Conservation (phyloP, 1,284 basidiomycete genomes). For the Abortiporus biennis region DNA sequence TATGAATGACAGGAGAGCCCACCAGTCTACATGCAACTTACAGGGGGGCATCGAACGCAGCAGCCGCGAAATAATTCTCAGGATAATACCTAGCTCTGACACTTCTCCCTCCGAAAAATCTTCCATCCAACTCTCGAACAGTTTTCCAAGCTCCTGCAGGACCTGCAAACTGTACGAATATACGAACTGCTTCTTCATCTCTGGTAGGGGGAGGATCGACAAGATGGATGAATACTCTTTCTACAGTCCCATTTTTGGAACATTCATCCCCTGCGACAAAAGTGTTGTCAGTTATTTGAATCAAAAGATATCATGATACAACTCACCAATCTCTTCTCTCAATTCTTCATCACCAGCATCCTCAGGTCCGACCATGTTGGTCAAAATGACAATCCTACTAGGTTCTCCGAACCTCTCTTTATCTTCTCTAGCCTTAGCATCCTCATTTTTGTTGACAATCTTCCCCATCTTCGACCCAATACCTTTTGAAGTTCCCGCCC, state of each 20-base stretch:
- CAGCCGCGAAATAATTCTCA: conserved; percentile 50
- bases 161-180: conserved; percentile 84
- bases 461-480: conserved; percentile 67
- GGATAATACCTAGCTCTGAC: conserved; percentile 83
- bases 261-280: conserved; percentile 73
- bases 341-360: conserved; percentile 85
- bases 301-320: conserved; percentile 6
- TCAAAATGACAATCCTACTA: conserved; percentile 81
- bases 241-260: conserved; percentile 84
- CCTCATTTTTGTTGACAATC: conserved; percentile 85
- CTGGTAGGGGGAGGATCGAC: conserved; percentile 58
- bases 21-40: too few species aligned
- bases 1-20: too few species aligned
- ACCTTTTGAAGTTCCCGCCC: conserved; percentile 20
- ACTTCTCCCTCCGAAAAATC: conserved; percentile 83
- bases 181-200: conserved; percentile 67
- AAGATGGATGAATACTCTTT: conserved; percentile 81
- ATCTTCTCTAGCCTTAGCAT: conserved; percentile 68
- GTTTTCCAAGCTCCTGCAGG: conserved; percentile 94
- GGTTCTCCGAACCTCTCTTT: conserved; percentile 79
- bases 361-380: conserved; percentile 79
- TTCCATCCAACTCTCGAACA: conserved; percentile 83
- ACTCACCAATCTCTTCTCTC: conserved; percentile 78
- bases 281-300: conserved; percentile 7
- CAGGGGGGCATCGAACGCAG: conserved; percentile 40